A percentile compares a stretch with the other conserved stretches of the same genome.
phyloP scores from a whole-genome alignment of 2,329 filamentous ascomycete species.

The Triangularia setosa region DNA sequence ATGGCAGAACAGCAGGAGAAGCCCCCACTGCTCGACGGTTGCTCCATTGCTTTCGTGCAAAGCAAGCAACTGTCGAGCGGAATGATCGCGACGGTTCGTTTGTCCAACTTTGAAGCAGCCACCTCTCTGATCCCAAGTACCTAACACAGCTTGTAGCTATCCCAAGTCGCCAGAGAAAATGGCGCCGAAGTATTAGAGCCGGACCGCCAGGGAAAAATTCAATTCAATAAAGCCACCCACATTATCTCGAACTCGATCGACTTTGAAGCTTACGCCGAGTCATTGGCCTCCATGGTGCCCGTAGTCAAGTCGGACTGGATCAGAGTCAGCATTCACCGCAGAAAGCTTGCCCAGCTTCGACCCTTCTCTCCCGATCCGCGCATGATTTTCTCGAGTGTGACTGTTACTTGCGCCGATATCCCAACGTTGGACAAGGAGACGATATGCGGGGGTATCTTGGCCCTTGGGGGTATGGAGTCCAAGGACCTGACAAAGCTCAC shows the following conservation, averaged over 20 bases:
- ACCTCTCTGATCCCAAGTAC: background rate
- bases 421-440: slow-evolving; percentile 85
- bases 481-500: slow-evolving; percentile 67
- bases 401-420: slow-evolving; percentile 78
- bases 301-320: slow-evolving; percentile 85
- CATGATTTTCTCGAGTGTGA: slow-evolving; percentile 83
- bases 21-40: slow-evolving; percentile 20
- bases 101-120: background rate
- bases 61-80: slow-evolving; percentile 23
- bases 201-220: slow-evolving; percentile 45
- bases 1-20: slow-evolving; percentile 21
- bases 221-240: slow-evolving; percentile 49
- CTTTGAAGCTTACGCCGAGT: slow-evolving; percentile 79
- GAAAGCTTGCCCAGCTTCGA: slow-evolving; percentile 70
- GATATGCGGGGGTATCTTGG: slow-evolving; percentile 83
- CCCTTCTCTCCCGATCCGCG: slow-evolving; percentile 87
- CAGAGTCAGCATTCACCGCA: slow-evolving; percentile 61
- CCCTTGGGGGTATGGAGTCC: slow-evolving; percentile 80
- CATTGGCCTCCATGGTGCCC: slow-evolving; percentile 73
- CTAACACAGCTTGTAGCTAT: slow-evolving; percentile 16
- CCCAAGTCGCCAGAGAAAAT: slow-evolving; percentile 39
- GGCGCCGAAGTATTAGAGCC: slow-evolving; percentile 48
- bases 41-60: slow-evolving; percentile 26
- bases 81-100: slow-evolving; percentile 22
- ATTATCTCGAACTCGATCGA: slow-evolving; percentile 73